Base-by-base conservation (phyloP, 2,329 filamentous ascomycete genomes). In the Didymella keratinophila region DNA sequence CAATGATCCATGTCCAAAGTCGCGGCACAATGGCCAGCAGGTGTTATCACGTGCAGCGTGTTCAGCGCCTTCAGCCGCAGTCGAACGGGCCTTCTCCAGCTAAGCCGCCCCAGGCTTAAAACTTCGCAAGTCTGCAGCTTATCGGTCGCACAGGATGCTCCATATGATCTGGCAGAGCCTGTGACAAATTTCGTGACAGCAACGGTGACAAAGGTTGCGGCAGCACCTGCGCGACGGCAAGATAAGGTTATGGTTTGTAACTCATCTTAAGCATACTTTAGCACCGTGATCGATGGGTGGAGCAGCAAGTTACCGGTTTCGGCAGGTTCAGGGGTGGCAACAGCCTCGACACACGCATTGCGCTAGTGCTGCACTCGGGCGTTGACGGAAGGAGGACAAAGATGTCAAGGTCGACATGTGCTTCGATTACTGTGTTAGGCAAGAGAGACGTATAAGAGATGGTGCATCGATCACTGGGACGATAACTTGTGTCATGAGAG, bases 211-310 rank as follows among this genome's bases (percentile, higher is more conserved):
- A 12, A 21, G 18, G 27, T 9, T 11, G 28, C 44, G 44, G 18
- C 11, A 4, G 8, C 16, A 11, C 30, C 39, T 42, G 45, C 36
- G 52, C 52, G 53, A 50, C 53, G 49, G 55, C 55, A 27, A 58
- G 55, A 58, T 58, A 58, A 58, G 55, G 43, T 58, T 52, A 52
- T 27, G 23, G 48, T 58, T 58, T 52, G 55, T 58, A 58, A 58
- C 43, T 47, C 44, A 25, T 36, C 50, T 58, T 58, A 58, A 58
- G 56, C 56, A 58, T 58, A 53, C 50, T 52, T 53, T 58, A 49
- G 55, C 20, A 41, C 56, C 14, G 49, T 25, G 56, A 58, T 58
- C 56, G 50, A 58, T 43, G 48, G 27, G 8, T 37, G 10, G 20
- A 7, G n/a, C 3, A 0, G 5, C 11, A 20, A 44, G 23, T 45